Evolutionary conservation across 768 basidiomycete species (phyloP), one percentile per base, ranked within the genome.

Genomic region (Chalciporus sphaerocephalus): DNA sequence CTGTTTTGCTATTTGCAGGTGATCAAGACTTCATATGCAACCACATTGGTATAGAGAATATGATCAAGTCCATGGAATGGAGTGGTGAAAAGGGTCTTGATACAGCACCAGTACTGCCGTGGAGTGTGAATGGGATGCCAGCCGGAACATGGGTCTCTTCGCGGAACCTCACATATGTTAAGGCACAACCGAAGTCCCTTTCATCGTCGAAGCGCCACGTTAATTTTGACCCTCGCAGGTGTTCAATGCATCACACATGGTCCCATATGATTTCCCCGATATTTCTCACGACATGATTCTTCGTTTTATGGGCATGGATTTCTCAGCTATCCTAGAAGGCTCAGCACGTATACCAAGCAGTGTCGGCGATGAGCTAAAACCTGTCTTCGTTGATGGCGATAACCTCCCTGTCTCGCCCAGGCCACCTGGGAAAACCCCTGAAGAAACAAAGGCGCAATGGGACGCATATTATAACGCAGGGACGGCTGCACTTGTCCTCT

Each of bases 21-120:
- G 93, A 96, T 62, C 89, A 97, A 64, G 96, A 98, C 63, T 70
- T 93, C 34, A 96, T 99, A 51, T 98, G 96, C 71, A 98, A 98
- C 64, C 87, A 96, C 63, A 74, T 94, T 41, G 96, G 96, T 4
- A 73, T 92, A 48, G 93, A 97, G 66, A 76, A 75, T 47, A 81
- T 88, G 77, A 87, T 97, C 38, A 82, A 86, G 51, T 70, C 75
- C 22, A 70, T 99, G 74, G 74, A 75, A 3, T 99, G 95, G 95
- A 86, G 82, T 47, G 93, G 92, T 2, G 83, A 66, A 27, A 83
- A 71, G 5, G 95, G 96, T 1, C 75, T 96, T 30, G 87, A 87
- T 34, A 76, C 73, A 27, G 83, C 86, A 16, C 72, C 83, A 60
- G 83, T 80, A 2, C 78, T 83, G 58, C 74, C 78, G 2, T 92